Evolutionary conservation across 148 eudicot genomes (phyloP).

Genomic region (Diospyros lotus): DNA sequence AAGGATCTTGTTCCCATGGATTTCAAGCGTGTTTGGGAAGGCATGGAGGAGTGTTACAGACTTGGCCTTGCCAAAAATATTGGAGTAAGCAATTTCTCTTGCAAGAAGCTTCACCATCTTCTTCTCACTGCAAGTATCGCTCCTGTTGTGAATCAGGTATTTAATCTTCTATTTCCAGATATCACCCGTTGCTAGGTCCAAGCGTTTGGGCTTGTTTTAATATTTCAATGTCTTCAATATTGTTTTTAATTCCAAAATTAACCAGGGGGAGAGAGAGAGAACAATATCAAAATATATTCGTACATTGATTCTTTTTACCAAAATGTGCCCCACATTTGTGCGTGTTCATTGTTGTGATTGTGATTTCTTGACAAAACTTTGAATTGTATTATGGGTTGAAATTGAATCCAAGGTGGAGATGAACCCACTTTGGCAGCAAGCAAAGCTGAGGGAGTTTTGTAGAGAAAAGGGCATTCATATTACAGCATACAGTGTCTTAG

Average conservation of each 20-base stretch:
- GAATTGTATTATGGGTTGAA: no score
- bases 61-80: constrained; percentile 19
- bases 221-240: no score
- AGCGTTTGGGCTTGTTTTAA: no score
- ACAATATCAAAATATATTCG: no score
- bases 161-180: background rate
- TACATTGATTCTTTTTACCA: no score
- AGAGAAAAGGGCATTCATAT: background rate
- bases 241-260: background rate
- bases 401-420: constrained; percentile 9
- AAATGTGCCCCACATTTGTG: no score
- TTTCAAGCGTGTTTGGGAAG: constrained; percentile 26
- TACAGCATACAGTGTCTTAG: constrained; percentile 11
- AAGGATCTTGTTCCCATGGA: constrained; percentile 17
- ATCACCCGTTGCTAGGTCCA: no score
- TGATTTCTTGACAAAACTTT: no score
- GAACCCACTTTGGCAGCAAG: constrained; percentile 14
- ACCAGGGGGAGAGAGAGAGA: no score
- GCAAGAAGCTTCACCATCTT: constrained; percentile 15
- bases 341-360: no score
- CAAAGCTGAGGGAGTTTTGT: constrained; percentile 9
- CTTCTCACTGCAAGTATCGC: constrained; percentile 15
- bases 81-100: constrained; percentile 27
- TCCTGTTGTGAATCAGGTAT: constrained; percentile 20
- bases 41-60: constrained; percentile 24